Evolutionary conservation across 2,329 filamentous ascomycete species (phyloP), one percentile per base, ranked within the genome.

Genomic region (Fusarium metavorans): DNA sequence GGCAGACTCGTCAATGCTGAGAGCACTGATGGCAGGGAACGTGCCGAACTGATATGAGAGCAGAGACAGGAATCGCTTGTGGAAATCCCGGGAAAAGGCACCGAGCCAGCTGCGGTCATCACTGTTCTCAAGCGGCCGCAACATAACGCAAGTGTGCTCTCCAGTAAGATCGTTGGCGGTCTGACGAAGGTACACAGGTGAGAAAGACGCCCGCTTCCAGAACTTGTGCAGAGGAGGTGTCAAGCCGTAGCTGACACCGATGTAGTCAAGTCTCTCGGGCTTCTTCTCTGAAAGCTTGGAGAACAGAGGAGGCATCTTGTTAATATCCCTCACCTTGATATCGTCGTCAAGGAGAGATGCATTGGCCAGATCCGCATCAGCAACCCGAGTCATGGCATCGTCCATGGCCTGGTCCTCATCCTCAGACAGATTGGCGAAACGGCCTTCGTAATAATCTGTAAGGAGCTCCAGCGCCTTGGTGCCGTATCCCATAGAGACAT

Each of bases 141-240:
- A 89, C 97, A 99, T 99, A 32, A 99, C 96, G 81, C 95, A 98
- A 0, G 97, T 98, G 82, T 99, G 97, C 84, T 99, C 97, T 65
- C 97, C 97, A 0, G 97, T 99, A 54, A 99, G 88, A 67, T 98
- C 97, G 81, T 98, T 99, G 61, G 97, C 89, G 3, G 97, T 99
- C 85, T 99, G 97, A 37, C 97, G 91, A 16, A 99, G 89, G 80
- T 99, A 99, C 1, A 99, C 94, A 0, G 97, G 97, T 3, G 92
- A 91, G 82, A 98, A 99, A 1, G 88, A 88, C 18, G 93, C 91
- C 39, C 94, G 93, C 84, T 98, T 98, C 97, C 97, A 99, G 87
- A 99, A 99, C 80, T 94, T 97, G 85, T 98, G 97, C 16, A 99
- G 90, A 16, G 91, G 88, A 43, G 92, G 88, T 0, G 97, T 99